Evolutionary conservation across 2,329 filamentous ascomycete genomes (phyloP).

Genomic region (Sarocladiaceae sp.): DNA sequence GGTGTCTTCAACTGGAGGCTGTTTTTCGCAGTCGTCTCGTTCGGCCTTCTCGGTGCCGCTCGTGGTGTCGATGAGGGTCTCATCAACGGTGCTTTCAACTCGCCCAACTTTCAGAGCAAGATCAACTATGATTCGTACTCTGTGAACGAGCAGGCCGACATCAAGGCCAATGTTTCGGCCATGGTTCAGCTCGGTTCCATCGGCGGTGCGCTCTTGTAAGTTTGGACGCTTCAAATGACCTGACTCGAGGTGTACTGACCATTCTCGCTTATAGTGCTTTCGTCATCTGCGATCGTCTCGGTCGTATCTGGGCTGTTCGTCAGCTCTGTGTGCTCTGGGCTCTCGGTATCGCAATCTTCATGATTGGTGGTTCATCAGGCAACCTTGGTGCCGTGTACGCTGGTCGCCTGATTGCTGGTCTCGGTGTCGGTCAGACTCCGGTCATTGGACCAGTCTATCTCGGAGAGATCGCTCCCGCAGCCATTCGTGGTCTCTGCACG

Average conservation of each 20-base stretch:
- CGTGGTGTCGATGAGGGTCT: conserved; percentile 78
- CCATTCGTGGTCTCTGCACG: conserved; percentile 63
- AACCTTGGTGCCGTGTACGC: conserved; percentile 56
- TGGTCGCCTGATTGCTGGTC: conserved; percentile 61
- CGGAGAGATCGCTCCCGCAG: conserved; percentile 59
- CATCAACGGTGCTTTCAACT: conserved; percentile 67
- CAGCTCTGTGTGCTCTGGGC: conserved; percentile 55
- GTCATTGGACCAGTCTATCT: conserved; percentile 64
- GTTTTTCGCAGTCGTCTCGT: conserved; percentile 72
- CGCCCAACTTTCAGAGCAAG: conserved; percentile 56
- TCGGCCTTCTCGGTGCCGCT: conserved; percentile 72
- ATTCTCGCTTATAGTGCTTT: conserved; percentile 42
- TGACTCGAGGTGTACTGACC: background rate
- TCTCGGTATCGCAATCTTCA: conserved; percentile 54
- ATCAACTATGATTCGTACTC: conserved; percentile 55
- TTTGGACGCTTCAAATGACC: background rate
- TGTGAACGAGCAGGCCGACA: conserved; percentile 54
- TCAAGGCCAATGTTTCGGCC: conserved; percentile 71
- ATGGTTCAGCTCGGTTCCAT: conserved; percentile 82
- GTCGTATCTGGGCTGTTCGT: conserved; percentile 59
- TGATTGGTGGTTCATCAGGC: conserved; percentile 46
- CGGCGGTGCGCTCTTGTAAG: conserved; percentile 58
- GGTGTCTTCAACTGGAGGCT: conserved; percentile 74
- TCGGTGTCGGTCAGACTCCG: conserved; percentile 63
- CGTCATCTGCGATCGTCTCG: conserved; percentile 54